Evolutionary conservation across 345 rosid species (phyloP).

Genomic region (Boechera divaricarpa): DNA sequence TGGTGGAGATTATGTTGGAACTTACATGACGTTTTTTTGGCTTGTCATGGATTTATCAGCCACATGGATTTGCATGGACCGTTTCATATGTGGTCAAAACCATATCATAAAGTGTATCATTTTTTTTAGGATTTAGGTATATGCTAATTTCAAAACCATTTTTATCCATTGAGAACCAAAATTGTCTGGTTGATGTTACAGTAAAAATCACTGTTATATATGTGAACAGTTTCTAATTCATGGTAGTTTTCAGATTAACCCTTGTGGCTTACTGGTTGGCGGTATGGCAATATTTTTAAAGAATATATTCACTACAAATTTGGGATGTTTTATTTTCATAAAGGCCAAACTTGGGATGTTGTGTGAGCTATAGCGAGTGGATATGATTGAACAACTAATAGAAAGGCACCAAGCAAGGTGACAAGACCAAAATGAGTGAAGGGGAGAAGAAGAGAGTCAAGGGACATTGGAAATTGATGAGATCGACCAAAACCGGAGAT

Average conservation of each 20-base stretch:
- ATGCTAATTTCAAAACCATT: background rate
- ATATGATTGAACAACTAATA: background rate
- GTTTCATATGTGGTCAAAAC: slow-evolving; percentile 29
- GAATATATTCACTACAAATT: background rate
- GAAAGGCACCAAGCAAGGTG: slow-evolving; percentile 20
- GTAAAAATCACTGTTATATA: background rate
- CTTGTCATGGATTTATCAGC: slow-evolving; percentile 30
- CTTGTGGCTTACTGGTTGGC: background rate
- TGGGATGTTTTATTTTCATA: background rate
- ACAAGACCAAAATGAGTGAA: slow-evolving; percentile 32
- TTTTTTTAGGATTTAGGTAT: background rate
- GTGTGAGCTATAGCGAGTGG: background rate
- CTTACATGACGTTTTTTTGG: slow-evolving; percentile 25
- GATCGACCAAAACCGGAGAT: no score
- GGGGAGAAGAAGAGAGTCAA: background rate
- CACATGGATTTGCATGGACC: slow-evolving; percentile 34
- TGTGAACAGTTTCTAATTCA: background rate
- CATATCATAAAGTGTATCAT: slow-evolving; percentile 10
- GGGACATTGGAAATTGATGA: background rate
- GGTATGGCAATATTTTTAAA: background rate
- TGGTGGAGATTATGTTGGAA: slow-evolving; percentile 42
- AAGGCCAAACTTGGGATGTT: slow-evolving; percentile 12
- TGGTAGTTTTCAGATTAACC: background rate
- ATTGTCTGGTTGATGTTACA: background rate
- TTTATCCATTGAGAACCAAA: background rate